Conservation (phyloP, 257 asterid genomes). For the Apocynum venetum region DNA sequence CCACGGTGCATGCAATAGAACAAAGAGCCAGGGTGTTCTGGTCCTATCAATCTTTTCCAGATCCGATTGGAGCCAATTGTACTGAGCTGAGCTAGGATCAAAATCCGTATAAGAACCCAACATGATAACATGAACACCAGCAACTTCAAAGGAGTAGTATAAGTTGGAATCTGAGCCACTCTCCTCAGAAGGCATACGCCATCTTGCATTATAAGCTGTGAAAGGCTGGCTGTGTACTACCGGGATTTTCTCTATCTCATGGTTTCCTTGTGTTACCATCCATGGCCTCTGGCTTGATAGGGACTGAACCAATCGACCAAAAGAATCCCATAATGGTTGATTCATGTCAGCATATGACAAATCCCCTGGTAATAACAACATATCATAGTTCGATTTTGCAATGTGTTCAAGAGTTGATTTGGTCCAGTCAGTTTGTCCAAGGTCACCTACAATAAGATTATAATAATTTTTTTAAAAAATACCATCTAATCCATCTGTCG, state of each 20-base stretch:
- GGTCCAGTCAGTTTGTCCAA: conserved; percentile 83
- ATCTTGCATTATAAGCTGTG: conserved; percentile 69
- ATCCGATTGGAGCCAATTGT: conserved; percentile 56
- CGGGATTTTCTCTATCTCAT: conserved; percentile 60
- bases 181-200: conserved; percentile 77
- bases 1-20: conserved; percentile 82
- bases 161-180: conserved; percentile 73
- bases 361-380: conserved; percentile 67
- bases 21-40: conserved; percentile 74
- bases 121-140: conserved; percentile 75
- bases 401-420: conserved; percentile 61
- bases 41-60: conserved; percentile 44
- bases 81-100: conserved; percentile 53
- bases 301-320: conserved; percentile 63
- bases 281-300: conserved; percentile 70
- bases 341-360: conserved; percentile 52
- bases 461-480: too few relatives aligned
- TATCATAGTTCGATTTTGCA: conserved; percentile 45
- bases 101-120: conserved; percentile 79
- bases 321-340: conserved; percentile 71
- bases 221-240: conserved; percentile 25
- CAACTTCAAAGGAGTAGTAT: conserved; percentile 70
- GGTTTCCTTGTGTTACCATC: conserved; percentile 98
- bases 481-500: too few relatives aligned
- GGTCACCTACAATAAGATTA: conserved; percentile 47